Conservation (phyloP, 768 basidiomycete species). For the Candolleomyces efflorescens region DNA sequence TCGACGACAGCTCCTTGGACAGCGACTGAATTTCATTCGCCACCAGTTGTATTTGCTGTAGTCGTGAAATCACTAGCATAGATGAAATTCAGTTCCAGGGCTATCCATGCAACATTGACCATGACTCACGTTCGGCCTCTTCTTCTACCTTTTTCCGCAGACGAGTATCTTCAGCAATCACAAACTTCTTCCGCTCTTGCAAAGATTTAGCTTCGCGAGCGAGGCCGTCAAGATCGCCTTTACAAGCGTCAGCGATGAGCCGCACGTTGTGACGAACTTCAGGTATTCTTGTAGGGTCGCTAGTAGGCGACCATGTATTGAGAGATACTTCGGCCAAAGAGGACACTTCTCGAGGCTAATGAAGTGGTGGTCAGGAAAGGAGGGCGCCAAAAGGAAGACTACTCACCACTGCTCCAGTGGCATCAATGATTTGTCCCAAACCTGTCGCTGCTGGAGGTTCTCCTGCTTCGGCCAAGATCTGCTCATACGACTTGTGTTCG, state of each 20-base stretch:
- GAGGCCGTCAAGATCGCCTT: slow-evolving; percentile 81
- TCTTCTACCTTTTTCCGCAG: slow-evolving; percentile 66
- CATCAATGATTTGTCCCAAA: slow-evolving; percentile 90
- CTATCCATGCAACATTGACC: neutral
- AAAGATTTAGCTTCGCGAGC: slow-evolving; percentile 86
- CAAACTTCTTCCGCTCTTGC: slow-evolving; percentile 72
- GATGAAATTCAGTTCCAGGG: slow-evolving; percentile 3
- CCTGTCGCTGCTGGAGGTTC: slow-evolving; percentile 49
- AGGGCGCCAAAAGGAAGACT: neutral
- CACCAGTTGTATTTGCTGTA: slow-evolving; percentile 74
- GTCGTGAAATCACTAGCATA: slow-evolving; percentile 62
- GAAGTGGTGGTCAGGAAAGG: slow-evolving; percentile 7
- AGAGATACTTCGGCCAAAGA: slow-evolving; percentile 76
- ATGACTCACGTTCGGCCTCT: slow-evolving; percentile 68
- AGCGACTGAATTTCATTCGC: slow-evolving; percentile 66
- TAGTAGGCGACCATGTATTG: slow-evolving; percentile 82
- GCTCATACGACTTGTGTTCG: slow-evolving; percentile 96
- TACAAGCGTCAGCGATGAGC: slow-evolving; percentile 79
- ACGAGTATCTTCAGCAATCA: slow-evolving; percentile 64
- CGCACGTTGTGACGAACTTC: slow-evolving; percentile 96
- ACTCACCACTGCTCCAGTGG: slow-evolving; percentile 86
- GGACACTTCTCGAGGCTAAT: slow-evolving; percentile 79
- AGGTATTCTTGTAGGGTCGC: slow-evolving; percentile 85
- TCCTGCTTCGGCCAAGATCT: slow-evolving; percentile 87
- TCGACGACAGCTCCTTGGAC: slow-evolving; percentile 57